Conservation (phyloP, 345 rosid species). For the Schrenkiella parvula region DNA sequence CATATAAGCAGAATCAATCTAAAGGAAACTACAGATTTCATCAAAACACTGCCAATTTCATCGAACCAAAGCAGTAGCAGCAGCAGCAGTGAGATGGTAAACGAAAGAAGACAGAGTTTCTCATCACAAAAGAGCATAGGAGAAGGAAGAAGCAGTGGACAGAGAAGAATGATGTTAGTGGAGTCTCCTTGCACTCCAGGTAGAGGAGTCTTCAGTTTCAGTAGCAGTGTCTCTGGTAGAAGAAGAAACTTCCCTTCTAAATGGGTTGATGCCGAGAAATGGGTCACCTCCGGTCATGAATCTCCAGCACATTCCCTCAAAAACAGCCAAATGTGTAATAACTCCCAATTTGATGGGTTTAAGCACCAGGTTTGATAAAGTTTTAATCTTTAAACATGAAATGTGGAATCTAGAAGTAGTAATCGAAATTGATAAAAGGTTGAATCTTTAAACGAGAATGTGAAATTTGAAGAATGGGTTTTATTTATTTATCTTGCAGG, state of each 20-base stretch:
- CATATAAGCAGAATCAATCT: slow-evolving; percentile 60
- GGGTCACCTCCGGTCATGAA: slow-evolving; percentile 65
- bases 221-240: slow-evolving; percentile 38
- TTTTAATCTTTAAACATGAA: neutral
- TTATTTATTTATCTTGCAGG: neutral
- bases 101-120: slow-evolving; percentile 37
- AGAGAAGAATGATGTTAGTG: slow-evolving; percentile 37
- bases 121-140: slow-evolving; percentile 47
- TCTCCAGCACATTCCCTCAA: slow-evolving; percentile 67
- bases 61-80: slow-evolving; percentile 27
- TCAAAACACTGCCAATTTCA: slow-evolving; percentile 51
- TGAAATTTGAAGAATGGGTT: neutral
- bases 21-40: slow-evolving; percentile 73
- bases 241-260: slow-evolving; percentile 82
- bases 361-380: slow-evolving; percentile 25
- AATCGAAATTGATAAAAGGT: slow-evolving; percentile 8
- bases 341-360: slow-evolving; percentile 40
- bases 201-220: slow-evolving; percentile 74
- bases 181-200: slow-evolving; percentile 82
- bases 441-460: neutral
- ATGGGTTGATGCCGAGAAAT: slow-evolving; percentile 95
- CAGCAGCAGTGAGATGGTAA: slow-evolving; percentile 23
- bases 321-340: slow-evolving; percentile 31
- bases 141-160: slow-evolving; percentile 53
- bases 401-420: neutral